Conservation (phyloP, 2,329 filamentous ascomycete genomes). For the Thelonectria blattea region DNA sequence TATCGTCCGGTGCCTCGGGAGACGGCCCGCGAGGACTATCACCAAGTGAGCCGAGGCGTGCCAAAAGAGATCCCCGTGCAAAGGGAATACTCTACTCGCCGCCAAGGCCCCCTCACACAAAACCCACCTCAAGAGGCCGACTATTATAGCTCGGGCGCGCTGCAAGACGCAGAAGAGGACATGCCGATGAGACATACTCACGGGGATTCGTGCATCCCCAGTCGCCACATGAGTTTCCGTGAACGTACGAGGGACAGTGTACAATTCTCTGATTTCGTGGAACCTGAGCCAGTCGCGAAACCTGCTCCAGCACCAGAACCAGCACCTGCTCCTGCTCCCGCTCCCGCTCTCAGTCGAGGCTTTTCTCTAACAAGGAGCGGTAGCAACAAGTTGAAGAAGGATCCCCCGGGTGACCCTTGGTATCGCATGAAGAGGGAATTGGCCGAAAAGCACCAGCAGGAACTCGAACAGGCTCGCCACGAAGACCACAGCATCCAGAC, state of each 20-base stretch:
- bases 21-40: background rate
- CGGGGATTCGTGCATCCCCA: slow-evolving; percentile 47
- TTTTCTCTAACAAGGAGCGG: slow-evolving; percentile 52
- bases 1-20: slow-evolving; percentile 20
- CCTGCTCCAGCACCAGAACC: slow-evolving; percentile 23
- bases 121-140: slow-evolving; percentile 29
- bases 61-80: slow-evolving; percentile 22
- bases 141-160: slow-evolving; percentile 28
- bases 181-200: slow-evolving; percentile 24
- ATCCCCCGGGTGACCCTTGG: slow-evolving; percentile 60
- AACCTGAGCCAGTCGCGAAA: slow-evolving; percentile 25
- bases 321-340: slow-evolving; percentile 29
- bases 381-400: slow-evolving; percentile 66
- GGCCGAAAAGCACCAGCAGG: slow-evolving; percentile 7
- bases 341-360: slow-evolving; percentile 40
- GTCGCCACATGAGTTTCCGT: slow-evolving; percentile 66
- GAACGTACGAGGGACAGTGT: slow-evolving; percentile 59
- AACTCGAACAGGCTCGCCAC: background rate
- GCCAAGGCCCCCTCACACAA: slow-evolving; percentile 29
- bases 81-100: slow-evolving; percentile 27
- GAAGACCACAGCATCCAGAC: slow-evolving; percentile 20
- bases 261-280: slow-evolving; percentile 40
- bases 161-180: slow-evolving; percentile 31
- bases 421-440: slow-evolving; percentile 33
- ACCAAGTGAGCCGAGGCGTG: slow-evolving; percentile 1